Percentiles rank a stretch among this genome's conserved stretches.
Evolutionary conservation across 2,329 filamentous ascomycete genomes (phyloP).

Genomic region (Herpotrichia juniperi): DNA sequence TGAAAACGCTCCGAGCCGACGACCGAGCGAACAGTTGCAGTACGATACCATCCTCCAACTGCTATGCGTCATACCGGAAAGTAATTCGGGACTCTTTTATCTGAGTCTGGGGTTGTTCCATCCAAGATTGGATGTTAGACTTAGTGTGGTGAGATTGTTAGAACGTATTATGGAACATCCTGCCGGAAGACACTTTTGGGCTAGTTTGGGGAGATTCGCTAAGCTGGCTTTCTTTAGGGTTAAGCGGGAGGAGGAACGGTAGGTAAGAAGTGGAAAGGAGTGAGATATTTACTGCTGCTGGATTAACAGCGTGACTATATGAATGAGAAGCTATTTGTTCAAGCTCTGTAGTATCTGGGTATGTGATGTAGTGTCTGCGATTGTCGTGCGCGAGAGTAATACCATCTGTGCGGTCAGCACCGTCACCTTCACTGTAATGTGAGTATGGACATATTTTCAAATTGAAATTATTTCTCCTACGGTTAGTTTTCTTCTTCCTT

Average conservation of each 20-base stretch:
- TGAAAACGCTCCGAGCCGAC: constrained; percentile 28
- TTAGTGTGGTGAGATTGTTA: constrained; percentile 77
- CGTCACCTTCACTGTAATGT: too few relatives aligned
- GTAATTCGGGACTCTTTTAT: constrained; percentile 88
- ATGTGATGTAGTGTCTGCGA: too few relatives aligned
- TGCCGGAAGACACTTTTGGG: constrained; percentile 93
- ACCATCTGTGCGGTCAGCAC: too few relatives aligned
- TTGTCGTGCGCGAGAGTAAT: too few relatives aligned
- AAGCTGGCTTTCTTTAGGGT: constrained; percentile 85
- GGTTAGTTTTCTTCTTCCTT: too few relatives aligned
- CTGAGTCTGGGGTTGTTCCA: constrained; percentile 91
- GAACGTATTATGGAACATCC: constrained; percentile 85
- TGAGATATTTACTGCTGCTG: background rate
- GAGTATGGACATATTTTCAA: too few relatives aligned
- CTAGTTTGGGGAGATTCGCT: constrained; percentile 81
- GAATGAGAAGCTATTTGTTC: background rate
- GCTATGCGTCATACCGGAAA: constrained; percentile 81
- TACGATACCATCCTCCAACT: constrained; percentile 61
- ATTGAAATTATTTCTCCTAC: too few relatives aligned
- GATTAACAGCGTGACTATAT: background rate
- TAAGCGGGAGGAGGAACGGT: constrained; percentile 63
- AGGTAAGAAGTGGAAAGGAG: background rate
- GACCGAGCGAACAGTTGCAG: constrained; percentile 32
- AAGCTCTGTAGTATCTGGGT: background rate
- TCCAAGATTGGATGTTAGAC: constrained; percentile 78